Conservation (phyloP, 108 stramenopile species). For the Parietichytrium sp. region DNA sequence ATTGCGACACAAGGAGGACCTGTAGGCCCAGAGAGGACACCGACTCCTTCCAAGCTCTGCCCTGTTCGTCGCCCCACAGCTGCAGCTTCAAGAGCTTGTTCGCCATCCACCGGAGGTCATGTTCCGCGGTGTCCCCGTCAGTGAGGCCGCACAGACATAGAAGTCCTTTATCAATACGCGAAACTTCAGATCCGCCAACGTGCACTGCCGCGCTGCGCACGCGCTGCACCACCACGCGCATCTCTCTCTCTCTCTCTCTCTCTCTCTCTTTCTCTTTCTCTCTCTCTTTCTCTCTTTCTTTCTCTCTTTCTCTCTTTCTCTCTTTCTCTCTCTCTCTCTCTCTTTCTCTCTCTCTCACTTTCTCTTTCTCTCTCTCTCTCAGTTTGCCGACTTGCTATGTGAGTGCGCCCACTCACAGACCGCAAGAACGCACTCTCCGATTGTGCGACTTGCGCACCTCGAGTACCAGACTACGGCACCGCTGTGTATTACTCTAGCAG, state of each 20-base stretch:
- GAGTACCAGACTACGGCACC: too few relatives aligned
- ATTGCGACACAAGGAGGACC: conserved; percentile 42
- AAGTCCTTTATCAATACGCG: neutral
- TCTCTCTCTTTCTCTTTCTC: too few relatives aligned
- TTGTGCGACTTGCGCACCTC: too few relatives aligned
- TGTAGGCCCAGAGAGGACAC: neutral
- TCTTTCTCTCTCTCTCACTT: neutral
- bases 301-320: too few relatives aligned
- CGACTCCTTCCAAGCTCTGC: neutral
- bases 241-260: neutral
- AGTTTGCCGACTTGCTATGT: neutral
- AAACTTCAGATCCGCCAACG: neutral
- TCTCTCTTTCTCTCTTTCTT: too few relatives aligned
- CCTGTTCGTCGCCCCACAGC: conserved; percentile 13
- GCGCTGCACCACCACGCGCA: conserved; percentile 19
- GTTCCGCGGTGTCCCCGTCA: neutral
- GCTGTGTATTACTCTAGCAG: too few relatives aligned
- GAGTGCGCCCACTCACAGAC: too few relatives aligned
- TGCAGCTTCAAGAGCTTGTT: neutral
- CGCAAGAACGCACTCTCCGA: too few relatives aligned
- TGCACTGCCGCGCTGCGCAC: neutral
- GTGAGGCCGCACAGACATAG: neutral
- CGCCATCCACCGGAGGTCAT: neutral
- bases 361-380: neutral
- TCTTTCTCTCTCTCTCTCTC: conserved; percentile 2